These are phyloP conservation scores for Bremia lactucae DNA, from an alignment of 352 stramenopile genomes.

Conservation along the genomic window DNA sequence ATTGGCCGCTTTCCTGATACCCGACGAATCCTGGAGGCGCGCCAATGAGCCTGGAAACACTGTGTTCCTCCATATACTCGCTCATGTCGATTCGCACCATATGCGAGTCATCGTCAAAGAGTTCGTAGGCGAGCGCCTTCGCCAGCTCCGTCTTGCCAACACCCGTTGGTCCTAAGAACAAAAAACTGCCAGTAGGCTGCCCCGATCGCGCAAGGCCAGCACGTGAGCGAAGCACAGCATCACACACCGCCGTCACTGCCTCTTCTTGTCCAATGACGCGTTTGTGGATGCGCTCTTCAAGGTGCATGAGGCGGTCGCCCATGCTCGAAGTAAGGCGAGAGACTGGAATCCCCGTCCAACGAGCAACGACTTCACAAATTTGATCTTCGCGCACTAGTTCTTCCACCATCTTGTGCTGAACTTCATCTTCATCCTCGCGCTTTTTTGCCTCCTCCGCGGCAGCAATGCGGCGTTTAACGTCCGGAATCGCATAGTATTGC, in stretches of 20 bases:
- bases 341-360: conserved; percentile 87
- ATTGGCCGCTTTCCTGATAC: conserved; percentile 87
- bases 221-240: conserved; percentile 88
- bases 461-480: conserved; percentile 83
- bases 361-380: conserved; percentile 85
- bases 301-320: conserved; percentile 70
- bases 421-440: conserved; percentile 40
- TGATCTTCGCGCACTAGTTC: conserved; percentile 83
- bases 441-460: conserved; percentile 72
- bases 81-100: conserved; percentile 96
- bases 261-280: conserved; percentile 91
- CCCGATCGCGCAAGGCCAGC: conserved; percentile 80
- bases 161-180: conserved; percentile 94
- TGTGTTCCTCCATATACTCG: conserved; percentile 97
- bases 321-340: conserved; percentile 67
- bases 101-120: conserved; percentile 93
- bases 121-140: conserved; percentile 89
- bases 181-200: conserved; percentile 90
- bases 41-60: conserved; percentile 89
- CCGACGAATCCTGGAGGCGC: conserved; percentile 93
- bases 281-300: conserved; percentile 79
- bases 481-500: conserved; percentile 92
- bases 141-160: conserved; percentile 93
- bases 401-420: conserved; percentile 60
- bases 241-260: conserved; percentile 86